These are phyloP conservation scores for Psilocybe subaeruginosa DNA, from an alignment of 768 basidiomycete species.

Conservation along the genomic window DNA sequence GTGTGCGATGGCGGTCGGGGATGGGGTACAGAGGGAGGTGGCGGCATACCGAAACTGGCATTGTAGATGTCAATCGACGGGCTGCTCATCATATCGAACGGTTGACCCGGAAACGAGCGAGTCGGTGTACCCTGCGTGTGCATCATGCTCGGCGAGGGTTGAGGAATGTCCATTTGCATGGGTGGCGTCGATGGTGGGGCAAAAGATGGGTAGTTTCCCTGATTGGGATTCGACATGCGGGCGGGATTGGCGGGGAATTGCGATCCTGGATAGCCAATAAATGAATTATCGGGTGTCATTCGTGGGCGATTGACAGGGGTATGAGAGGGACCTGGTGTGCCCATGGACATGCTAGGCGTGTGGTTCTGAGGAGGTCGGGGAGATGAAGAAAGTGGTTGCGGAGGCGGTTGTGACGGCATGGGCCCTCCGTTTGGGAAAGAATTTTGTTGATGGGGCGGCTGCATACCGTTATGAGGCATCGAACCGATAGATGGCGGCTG, in stretches of 20 bases:
- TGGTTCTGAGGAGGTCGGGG: constrained; percentile 45
- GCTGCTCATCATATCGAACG: constrained; percentile 56
- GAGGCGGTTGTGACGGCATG: constrained; percentile 41
- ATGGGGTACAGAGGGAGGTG: constrained; percentile 35
- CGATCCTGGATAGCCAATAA: constrained; percentile 42
- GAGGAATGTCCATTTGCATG: constrained; percentile 50
- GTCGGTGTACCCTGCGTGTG: constrained; percentile 40
- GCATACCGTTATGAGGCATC: constrained; percentile 36
- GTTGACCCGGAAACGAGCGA: constrained; percentile 65
- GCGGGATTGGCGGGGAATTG: constrained; percentile 32
- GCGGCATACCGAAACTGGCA: constrained; percentile 37
- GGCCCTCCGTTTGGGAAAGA: constrained; percentile 39
- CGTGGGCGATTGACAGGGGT: constrained; percentile 41
- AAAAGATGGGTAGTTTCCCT: constrained; percentile 29
- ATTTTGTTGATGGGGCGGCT: constrained; percentile 36
- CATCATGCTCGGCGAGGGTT: constrained; percentile 39
- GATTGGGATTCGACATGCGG: constrained; percentile 17
- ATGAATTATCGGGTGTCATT: constrained; percentile 50
- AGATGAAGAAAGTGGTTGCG: constrained; percentile 41
- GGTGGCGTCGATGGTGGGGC: constrained; percentile 52
- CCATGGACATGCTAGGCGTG: constrained; percentile 43
- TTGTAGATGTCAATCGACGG: constrained; percentile 22
- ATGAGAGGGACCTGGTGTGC: constrained; percentile 39
- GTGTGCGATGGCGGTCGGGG: constrained; percentile 48
- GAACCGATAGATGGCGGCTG: constrained; percentile 36